Percentiles rank a stretch among this genome's conserved stretches.
phyloP scores from a whole-genome alignment of 2,329 filamentous ascomycete species.

The Scytalidium lignicola region DNA sequence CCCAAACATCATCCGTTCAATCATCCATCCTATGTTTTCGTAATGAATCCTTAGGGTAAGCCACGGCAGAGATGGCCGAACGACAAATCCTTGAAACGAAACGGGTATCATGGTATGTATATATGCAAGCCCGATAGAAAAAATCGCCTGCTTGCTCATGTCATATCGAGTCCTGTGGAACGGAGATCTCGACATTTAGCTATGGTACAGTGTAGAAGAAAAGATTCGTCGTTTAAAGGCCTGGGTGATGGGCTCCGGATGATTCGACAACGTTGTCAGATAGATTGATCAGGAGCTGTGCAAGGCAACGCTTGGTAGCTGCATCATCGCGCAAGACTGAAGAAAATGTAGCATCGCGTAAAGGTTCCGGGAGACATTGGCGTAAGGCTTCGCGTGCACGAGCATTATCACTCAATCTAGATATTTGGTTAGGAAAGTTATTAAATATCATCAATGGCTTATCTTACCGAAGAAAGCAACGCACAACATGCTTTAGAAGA shows the following conservation, averaged over 20 bases:
- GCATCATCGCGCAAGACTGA: conserved; percentile 95
- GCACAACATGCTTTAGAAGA: conserved; percentile 92
- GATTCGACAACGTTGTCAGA: conserved; percentile 71
- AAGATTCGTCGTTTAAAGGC: conserved; percentile 13
- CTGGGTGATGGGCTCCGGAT: conserved; percentile 24
- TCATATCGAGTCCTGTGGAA: conserved; percentile 9
- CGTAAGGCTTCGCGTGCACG: conserved; percentile 89
- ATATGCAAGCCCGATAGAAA: conserved; percentile 28
- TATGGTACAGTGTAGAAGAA: conserved; percentile 24
- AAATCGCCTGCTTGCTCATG: conserved; percentile 17
- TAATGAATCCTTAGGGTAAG: conserved; percentile 13
- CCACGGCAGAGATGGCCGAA: not conserved
- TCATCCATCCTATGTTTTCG: conserved; percentile 18
- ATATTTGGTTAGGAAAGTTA: not conserved
- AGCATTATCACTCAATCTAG: conserved; percentile 88
- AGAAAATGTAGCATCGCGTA: conserved; percentile 96
- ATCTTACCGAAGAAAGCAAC: conserved; percentile 87
- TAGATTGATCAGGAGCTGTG: conserved; percentile 94
- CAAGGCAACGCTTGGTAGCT: conserved; percentile 93
- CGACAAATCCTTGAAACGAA: conserved; percentile 2
- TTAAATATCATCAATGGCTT: not conserved
- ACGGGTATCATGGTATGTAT: conserved; percentile 26
- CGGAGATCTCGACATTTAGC: conserved; percentile 18
- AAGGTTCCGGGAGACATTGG: conserved; percentile 94
- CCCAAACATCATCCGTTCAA: conserved; percentile 15